Evolutionary conservation across 2,329 filamentous ascomycete species (phyloP), one percentile per base, ranked within the genome.

Genomic region (Epichloe sp.): DNA sequence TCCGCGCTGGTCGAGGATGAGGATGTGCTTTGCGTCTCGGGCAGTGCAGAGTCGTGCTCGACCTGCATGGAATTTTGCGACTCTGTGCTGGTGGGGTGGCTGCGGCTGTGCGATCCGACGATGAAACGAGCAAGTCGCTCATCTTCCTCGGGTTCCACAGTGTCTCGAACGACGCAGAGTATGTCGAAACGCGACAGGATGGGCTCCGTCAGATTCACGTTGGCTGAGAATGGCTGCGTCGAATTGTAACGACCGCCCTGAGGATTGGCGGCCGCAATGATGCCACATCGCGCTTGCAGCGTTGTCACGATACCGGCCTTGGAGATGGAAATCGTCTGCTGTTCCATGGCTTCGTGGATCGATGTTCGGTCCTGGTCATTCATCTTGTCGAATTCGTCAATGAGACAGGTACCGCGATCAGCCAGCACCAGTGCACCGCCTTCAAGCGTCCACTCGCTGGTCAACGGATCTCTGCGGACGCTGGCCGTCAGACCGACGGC

Each of bases 361-460:
- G 89, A 95, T 1, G 93, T 97, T 57, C 93, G 82, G 67, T 98
- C 93, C 65, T 97, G 89, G 65, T 98, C 93, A 66, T 97, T 97
- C 93, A 98, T 98, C 77, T 98, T 98, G 78, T 98, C 93, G 61
- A 98, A 98, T 69, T 98, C 93, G 62, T 98, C 93, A 56, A 98
- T 98, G 34, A 98, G 76, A 63, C 93, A 97, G 15, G 88, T 95
- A 41, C 93, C 93, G 57, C 88, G 85, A 66, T 98, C 93, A 15
- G 93, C 93, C 51, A 98, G 80, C 61, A 98, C 93, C 11, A 98
- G 76, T 4, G 93, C 93, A 63, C 93, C 93, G 56, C 93, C 93
- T 71, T 98, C 93, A 2, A 98, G 74, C 5, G 93, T 97, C 91
- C 93, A 98, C 70, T 98, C 93, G 65, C 85, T 87, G 2, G 93